Evolutionary conservation across 768 basidiomycete species (phyloP).

Genomic region (Hericium rajendrae): DNA sequence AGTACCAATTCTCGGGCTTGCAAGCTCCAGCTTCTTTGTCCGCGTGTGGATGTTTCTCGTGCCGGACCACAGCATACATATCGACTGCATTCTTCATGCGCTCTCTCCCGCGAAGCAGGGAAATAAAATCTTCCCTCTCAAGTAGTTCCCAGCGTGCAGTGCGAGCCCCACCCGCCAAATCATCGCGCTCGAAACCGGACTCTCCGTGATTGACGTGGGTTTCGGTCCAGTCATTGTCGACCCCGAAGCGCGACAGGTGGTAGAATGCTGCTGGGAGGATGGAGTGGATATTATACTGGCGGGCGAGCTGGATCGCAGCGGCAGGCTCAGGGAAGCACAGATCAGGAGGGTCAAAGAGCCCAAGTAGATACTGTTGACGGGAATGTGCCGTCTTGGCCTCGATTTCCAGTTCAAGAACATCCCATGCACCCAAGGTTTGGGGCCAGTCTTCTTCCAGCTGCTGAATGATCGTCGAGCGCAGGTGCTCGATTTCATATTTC

Average conservation of each 20-base stretch:
- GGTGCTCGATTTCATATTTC: not conserved
- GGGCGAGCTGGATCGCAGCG: not conserved
- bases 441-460: not conserved
- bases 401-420: not conserved
- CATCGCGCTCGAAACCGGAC: too few relatives aligned
- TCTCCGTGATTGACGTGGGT: too few relatives aligned
- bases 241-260: not conserved
- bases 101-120: too few relatives aligned
- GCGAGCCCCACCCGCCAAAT: not conserved
- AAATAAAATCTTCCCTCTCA: not conserved
- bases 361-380: not conserved
- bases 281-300: not conserved
- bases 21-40: too few relatives aligned
- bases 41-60: too few relatives aligned
- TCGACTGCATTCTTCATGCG: too few relatives aligned
- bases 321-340: not conserved
- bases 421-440: not conserved
- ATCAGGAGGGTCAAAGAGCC: too few relatives aligned
- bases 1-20: too few relatives aligned
- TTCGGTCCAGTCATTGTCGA: not conserved
- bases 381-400: not conserved
- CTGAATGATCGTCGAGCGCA: not conserved
- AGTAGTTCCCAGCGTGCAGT: not conserved
- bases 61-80: too few relatives aligned
- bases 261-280: not conserved